Evolutionary conservation across 2,329 filamentous ascomycete genomes (phyloP), one percentile per base, ranked within the genome.

Genomic region (Calonectria pauciramosa): DNA sequence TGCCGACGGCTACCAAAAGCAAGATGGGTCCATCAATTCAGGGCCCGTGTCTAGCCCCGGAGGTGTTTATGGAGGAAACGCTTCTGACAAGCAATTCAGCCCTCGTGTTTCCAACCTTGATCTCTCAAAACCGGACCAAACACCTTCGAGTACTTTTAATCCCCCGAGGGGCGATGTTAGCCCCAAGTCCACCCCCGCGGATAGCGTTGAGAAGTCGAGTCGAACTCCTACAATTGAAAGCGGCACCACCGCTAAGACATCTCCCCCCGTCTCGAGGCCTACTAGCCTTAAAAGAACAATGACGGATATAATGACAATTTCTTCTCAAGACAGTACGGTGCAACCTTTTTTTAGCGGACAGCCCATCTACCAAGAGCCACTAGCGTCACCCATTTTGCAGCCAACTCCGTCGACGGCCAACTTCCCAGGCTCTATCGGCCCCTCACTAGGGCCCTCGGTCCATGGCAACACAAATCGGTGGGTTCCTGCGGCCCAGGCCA

Each of bases 381-480:
- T 82, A 13, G 63, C 85, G 14, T 91, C 90, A 23, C 88, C 90
- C 68, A 86, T 82, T 69, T 74, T 83, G 38, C 84, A 84, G 56
- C 87, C 86, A 68, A 82, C 84, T 59, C 85, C 87, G 71, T 83
- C 83, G 11, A 85, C 83, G 47, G 86, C 85, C 23, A 82, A 85
- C 68, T 87, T 89, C 30, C 86, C 91, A 3, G 86, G 86, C 20
- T 83, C 87, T n/a, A 78, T 91, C 2, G 89, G 88, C 14, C 88
- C 86, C 16, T 83, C 87, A 26, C 77, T 91, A 1, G 89, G 88
- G 11, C 88, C 93, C 20, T 88, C 90, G 13, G 90, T 95, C n/a
- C 96, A 98, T 84, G 94, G 94, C 11, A 96, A 98, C 85, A 94
- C 95, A 72, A 97, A 95, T 80, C 92, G 97, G 84, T 98, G 96